These are phyloP conservation scores for Pyrenochaeta sp. DNA, from an alignment of 2,329 filamentous ascomycete genomes.

Conservation along the genomic window DNA sequence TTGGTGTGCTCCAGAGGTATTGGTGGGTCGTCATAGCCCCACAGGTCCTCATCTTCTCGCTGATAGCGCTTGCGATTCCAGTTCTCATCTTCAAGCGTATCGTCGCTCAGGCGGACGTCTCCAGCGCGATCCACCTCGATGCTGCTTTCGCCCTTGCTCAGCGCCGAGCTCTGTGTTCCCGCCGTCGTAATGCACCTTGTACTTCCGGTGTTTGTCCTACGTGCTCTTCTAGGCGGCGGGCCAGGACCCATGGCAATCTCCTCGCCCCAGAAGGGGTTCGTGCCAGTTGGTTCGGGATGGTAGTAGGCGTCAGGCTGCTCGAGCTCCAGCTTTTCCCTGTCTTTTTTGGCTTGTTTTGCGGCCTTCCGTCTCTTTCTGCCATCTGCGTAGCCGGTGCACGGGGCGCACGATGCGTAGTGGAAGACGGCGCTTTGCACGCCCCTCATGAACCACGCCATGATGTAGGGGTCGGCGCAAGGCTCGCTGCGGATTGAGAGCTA, in stretches of 20 bases:
- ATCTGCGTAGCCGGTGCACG: constrained; percentile 75
- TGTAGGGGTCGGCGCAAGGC: constrained; percentile 1
- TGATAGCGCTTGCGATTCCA: constrained; percentile 85
- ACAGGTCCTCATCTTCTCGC: constrained; percentile 85
- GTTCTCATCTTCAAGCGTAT: constrained; percentile 55
- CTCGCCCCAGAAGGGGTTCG: constrained; percentile 87
- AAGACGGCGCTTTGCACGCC: constrained; percentile 78
- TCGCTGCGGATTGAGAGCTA: neutral
- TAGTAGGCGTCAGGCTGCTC: constrained; percentile 77
- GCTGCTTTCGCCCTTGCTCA: constrained; percentile 56
- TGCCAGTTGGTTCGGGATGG: constrained; percentile 83
- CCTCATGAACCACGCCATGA: constrained; percentile 52
- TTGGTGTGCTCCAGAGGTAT: constrained; percentile 40
- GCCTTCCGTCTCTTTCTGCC: constrained; percentile 74
- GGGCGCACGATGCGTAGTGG: constrained; percentile 78
- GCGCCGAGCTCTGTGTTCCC: constrained; percentile 57
- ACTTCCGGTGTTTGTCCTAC: constrained; percentile 61
- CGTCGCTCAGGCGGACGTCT: constrained; percentile 40
- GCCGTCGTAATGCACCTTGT: constrained; percentile 67
- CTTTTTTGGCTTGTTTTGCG: constrained; percentile 71
- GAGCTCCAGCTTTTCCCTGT: constrained; percentile 69
- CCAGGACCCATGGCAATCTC: constrained; percentile 85
- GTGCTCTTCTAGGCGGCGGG: constrained; percentile 66
- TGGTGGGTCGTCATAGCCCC: constrained; percentile 67
- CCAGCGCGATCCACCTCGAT: constrained; percentile 33